phyloP scores from a whole-genome alignment of 331 rosid species.

The Dryas integrifolia region DNA sequence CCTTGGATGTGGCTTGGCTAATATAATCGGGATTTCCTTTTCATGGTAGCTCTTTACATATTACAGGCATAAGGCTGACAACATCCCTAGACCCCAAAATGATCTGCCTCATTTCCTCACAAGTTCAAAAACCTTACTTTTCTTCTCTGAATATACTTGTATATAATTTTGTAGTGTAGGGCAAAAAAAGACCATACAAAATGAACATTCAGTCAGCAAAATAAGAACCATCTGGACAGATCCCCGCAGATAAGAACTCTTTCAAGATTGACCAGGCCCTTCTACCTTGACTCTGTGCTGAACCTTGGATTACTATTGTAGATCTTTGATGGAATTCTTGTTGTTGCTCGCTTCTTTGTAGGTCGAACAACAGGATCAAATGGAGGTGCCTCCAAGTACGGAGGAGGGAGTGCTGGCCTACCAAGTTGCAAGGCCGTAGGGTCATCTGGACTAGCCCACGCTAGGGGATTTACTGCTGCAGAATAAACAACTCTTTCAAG shows the following conservation, averaged over 20 bases:
- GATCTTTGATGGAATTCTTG: constrained; percentile 27
- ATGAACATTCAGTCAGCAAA: neutral
- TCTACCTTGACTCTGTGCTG: constrained; percentile 15
- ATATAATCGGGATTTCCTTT: constrained; percentile 11
- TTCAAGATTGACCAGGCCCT: constrained; percentile 11
- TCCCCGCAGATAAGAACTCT: neutral
- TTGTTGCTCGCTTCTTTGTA: constrained; percentile 56
- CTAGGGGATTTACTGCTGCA: constrained; percentile 56
- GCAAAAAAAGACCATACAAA: constrained; percentile 4
- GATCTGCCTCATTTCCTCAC: neutral
- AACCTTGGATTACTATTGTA: constrained; percentile 11
- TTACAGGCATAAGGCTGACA: neutral
- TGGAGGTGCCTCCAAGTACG: constrained; percentile 25
- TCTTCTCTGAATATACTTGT: neutral
- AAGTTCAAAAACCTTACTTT: neutral
- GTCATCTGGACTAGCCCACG: constrained; percentile 55
- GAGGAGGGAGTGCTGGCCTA: constrained; percentile 20
- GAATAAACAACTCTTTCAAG: neutral
- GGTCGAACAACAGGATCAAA: constrained; percentile 42
- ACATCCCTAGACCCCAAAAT: constrained; percentile 8
- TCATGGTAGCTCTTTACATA: neutral
- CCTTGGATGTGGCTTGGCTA: neutral
- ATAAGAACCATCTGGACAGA: neutral
- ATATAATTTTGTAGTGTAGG: neutral
- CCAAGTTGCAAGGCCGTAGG: constrained; percentile 28